phyloP scores from a whole-genome alignment of 169 alveolate species.

The Nephromyces sp. region DNA sequence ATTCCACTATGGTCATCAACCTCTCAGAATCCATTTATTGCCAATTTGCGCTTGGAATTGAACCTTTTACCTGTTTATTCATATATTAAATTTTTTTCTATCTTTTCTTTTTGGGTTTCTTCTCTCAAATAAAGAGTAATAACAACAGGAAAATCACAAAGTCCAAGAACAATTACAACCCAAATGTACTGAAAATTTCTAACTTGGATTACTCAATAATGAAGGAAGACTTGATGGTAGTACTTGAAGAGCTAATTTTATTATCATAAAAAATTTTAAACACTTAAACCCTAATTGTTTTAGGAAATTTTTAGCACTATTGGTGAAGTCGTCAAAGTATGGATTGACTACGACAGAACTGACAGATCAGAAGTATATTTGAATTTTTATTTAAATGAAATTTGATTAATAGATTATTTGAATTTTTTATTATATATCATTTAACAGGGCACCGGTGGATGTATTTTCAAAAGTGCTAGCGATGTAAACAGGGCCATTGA shows the following conservation, averaged over 20 bases:
- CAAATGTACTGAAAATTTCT: conserved; percentile 22
- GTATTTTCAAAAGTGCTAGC: conserved; percentile 32
- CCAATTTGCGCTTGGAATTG: no score
- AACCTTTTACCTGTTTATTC: no score
- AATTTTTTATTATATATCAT: background rate
- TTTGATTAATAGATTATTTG: background rate
- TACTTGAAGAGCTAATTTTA: no score
- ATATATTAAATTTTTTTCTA: background rate
- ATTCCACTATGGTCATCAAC: no score
- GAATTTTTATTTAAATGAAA: background rate
- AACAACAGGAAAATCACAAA: background rate
- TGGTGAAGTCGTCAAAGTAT: conserved; percentile 52
- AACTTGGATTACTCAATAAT: conserved; percentile 23
- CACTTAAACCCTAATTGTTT: no score
- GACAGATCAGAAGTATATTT: conserved; percentile 56
- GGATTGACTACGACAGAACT: conserved; percentile 61
- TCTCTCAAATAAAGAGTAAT: background rate
- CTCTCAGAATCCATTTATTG: no score
- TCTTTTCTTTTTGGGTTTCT: background rate
- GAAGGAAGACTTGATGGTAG: conserved; percentile 25
- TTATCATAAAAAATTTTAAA: no score
- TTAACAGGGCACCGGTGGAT: conserved; percentile 58
- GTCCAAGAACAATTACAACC: background rate
- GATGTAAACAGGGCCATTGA: conserved; percentile 53
- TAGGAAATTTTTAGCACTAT: conserved; percentile 46